Base-by-base conservation (phyloP, 2,329 filamentous ascomycete genomes). In the Xylaria sp. region DNA sequence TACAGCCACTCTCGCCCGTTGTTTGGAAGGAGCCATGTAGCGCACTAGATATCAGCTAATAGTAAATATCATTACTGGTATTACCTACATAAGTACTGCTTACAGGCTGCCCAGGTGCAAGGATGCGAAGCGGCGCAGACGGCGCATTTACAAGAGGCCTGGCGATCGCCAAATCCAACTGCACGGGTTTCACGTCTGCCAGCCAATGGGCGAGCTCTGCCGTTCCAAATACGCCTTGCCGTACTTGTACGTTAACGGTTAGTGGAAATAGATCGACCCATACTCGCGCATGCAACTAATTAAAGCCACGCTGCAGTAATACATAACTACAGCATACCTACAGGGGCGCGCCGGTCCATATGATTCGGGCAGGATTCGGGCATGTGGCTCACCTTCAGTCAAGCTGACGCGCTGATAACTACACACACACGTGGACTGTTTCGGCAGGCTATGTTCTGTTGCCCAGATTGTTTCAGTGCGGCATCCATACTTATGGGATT, bases 91-190 rank as follows among this genome's bases (percentile, higher is more conserved):
- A 39, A 2, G 2, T 39, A 7, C 36, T 39, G 8, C 36, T 5
- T 17, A 17, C 42, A 47, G 17, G 19, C 17, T 47, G 19, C 42
- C n/a, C n/a, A 4, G 17, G 3, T 12, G 4, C 39, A 17, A 24
- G 19, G 5, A 19, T 12, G 36, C 51, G 32, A 19, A 19, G 51
- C n/a, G 51, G 30, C 30, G 24, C 30, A 55, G 30, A 55, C 51
- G 12, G 21, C 6, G 30, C 24, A 54, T 32, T 30, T 34, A 14
- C 27, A 54, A 17, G 48, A 51, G 19, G 21, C 48, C 48, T 51
- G 48, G 2, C 12, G 50, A 54, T 54, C 50, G 4, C 50, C 21
- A 54, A 54, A 34, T 54, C 51, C 27, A 34, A 36, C 51, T 55
- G 14, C n/a, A 8, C 24, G 11, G 1, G 30, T 54, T 30, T 54